Base-by-base conservation (phyloP, 2,329 filamentous ascomycete species). In the Tolypocladium guangdongense region DNA sequence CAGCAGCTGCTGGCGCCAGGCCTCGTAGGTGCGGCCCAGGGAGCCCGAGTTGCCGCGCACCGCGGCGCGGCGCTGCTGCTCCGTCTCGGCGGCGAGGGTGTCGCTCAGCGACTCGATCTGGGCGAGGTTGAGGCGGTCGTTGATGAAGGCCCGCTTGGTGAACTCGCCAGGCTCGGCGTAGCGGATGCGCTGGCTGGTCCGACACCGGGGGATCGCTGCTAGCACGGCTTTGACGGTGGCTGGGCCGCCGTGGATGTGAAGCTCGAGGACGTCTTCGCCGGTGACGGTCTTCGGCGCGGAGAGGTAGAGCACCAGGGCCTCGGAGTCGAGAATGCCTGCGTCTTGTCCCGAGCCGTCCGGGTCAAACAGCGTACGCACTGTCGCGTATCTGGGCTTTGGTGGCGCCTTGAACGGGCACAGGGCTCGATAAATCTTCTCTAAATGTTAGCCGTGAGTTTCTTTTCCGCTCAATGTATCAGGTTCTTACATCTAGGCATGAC, bases 81-180 rank as follows among this genome's bases (percentile, higher is more conserved):
- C 93, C 0, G 93, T 99, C 61, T 93, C 81, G 4, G 84, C 83
- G 7, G 79, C 75, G 2, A 87, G 74, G 0, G 76, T 77, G 58
- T 85, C 83, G 57, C 81, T 77, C 3, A 87, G 71, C 1, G 82
- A 77, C 67, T 87, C 84, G 8, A 87, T 87, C 69, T 99, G 91
- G 2, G 90, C 88, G 1, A 99, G 78, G 62, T 95, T 88, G 5
- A 99, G 78, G 2, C 90, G 82, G 62, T 86, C 78, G 66, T 96
- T 93, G 65, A 91, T 77, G 64, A 99, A 99, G 6, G 93, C 91
- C 38, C 93, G 84, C 56, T 86, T 84, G 4, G 93, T 99, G 68
- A 99, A 99, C 66, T 99, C 93, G 53, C 93, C 93, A 0, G 93
- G 87, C 64, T 96, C 92, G 3, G 93, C 93, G 65, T 95, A 95